Evolutionary conservation across 768 basidiomycete genomes (phyloP), one percentile per base, ranked within the genome.

Genomic region (Termitomyces bulborhizus): DNA sequence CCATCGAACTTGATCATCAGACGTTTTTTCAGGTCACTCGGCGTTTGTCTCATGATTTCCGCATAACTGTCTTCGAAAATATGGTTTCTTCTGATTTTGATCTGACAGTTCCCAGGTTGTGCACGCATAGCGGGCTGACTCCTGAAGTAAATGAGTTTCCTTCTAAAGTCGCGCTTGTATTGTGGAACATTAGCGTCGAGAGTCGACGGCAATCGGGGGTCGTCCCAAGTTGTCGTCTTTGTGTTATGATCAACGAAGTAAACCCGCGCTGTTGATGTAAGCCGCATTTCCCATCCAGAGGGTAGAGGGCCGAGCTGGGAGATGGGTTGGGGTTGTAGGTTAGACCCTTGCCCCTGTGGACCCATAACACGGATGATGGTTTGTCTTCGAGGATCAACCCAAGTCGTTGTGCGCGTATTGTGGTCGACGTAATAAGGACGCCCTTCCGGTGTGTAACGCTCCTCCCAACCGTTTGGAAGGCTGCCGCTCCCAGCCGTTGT

Each of bases 181-280:
- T 99, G 97, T 16, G 97, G 97, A 1, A 98, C 96, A 64, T 97
- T 98, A 44, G 93, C 81, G 69, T 98, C 97, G 57, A 98, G 77
- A 41, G 93, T 91, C 11, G 95, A 97, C 11, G 97, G 97, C 62
- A 93, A 72, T 51, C 97, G 91, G 18, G 96, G 96, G 69, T 99
- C 97, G 69, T 99, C 97, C 97, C 97, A 99, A 1, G 97, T 99
- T 31, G 97, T 99, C 32, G 97, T 99, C 83, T 98, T 98, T 53
- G 97, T 98, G 74, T 98, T 98, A 76, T 99, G 97, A 70, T 99
- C 97, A 51, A 99, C 97, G 67, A 99, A 99, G 77, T 99, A 99
- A 6, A 99, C 97, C 46, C 97, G 87, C 1, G 97, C 96, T 1
- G 97, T 98, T 3, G 91, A 88, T 6, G 97, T 99, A 51, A 99